Conservation (phyloP, 495 filamentous ascomycete species). For the Geoglossum glabrum region DNA sequence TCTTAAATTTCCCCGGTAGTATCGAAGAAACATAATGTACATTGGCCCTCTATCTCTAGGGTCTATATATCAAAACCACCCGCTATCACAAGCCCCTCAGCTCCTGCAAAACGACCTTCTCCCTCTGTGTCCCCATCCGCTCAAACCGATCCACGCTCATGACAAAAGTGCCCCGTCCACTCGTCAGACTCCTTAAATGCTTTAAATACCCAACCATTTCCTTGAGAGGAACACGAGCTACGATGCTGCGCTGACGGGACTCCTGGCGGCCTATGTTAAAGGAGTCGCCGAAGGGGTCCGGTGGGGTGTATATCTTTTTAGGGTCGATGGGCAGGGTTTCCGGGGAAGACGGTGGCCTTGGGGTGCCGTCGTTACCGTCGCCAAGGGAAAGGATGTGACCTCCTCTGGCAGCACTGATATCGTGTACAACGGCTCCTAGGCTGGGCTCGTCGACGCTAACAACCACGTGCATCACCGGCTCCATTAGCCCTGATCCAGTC, state of each 20-base stretch:
- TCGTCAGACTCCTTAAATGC: constrained; percentile 71
- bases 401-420: constrained; percentile 63
- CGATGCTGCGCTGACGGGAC: constrained; percentile 37
- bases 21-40: too few species aligned
- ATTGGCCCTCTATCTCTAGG: too few species aligned
- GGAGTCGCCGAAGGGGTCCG: constrained; percentile 51
- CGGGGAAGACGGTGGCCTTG: constrained; percentile 13
- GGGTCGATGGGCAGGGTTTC: constrained; percentile 34
- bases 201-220: constrained; percentile 96
- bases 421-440: constrained; percentile 74
- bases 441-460: constrained; percentile 67
- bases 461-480: constrained; percentile 75
- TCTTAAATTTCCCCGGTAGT: too few species aligned
- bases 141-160: constrained; percentile 88
- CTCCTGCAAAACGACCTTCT: constrained; percentile 34
- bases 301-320: constrained; percentile 58
- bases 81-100: constrained; percentile 17
- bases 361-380: constrained; percentile 29
- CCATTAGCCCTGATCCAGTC: constrained; percentile 46
- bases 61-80: neutral
- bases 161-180: constrained; percentile 75
- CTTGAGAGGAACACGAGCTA: constrained; percentile 71
- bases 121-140: constrained; percentile 47
- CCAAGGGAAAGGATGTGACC: constrained; percentile 70
- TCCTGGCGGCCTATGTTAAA: constrained; percentile 5